phyloP scores from a whole-genome alignment of 1,284 basidiomycete species.

The Ceratobasidium sp. region DNA sequence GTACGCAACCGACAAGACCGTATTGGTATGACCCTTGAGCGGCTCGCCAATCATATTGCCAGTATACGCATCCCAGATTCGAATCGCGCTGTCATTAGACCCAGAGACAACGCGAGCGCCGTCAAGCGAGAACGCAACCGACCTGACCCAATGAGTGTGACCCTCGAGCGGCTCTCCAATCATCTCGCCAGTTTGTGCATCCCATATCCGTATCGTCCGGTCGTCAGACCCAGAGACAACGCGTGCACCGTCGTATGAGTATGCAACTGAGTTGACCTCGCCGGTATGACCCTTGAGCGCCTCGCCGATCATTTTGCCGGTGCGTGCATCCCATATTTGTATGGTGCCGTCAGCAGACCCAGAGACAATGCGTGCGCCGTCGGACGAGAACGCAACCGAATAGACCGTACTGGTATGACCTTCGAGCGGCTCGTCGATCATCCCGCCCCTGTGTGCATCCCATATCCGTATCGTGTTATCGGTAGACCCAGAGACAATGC shows the following conservation, averaged over 20 bases:
- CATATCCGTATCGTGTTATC: no score
- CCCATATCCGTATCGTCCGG: slow-evolving; percentile 27
- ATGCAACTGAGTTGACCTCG: slow-evolving; percentile 2
- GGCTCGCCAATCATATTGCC: neutral
- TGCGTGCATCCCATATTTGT: slow-evolving; percentile 6
- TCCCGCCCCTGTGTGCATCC: no score
- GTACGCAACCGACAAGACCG: slow-evolving; percentile 5
- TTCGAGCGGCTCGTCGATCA: no score
- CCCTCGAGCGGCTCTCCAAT: neutral
- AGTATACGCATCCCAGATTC: slow-evolving; percentile 18
- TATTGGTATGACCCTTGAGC: neutral
- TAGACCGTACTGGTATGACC: no score
- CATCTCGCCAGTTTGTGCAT: slow-evolving; percentile 6
- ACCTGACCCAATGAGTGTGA: slow-evolving; percentile 9
- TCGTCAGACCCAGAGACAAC: slow-evolving; percentile 32
- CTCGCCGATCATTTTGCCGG: neutral
- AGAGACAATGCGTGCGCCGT: no score
- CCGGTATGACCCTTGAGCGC: slow-evolving; percentile 13
- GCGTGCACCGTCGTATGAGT: slow-evolving; percentile 10
- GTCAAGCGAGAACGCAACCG: slow-evolving; percentile 19
- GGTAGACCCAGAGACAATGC: no score
- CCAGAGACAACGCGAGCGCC: slow-evolving; percentile 17
- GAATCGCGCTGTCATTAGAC: slow-evolving; percentile 12
- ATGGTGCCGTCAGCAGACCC: neutral
- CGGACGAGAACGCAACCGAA: no score